Base-by-base conservation (phyloP, 148 eudicot genomes). In the Rhododendron williamsianum region DNA sequence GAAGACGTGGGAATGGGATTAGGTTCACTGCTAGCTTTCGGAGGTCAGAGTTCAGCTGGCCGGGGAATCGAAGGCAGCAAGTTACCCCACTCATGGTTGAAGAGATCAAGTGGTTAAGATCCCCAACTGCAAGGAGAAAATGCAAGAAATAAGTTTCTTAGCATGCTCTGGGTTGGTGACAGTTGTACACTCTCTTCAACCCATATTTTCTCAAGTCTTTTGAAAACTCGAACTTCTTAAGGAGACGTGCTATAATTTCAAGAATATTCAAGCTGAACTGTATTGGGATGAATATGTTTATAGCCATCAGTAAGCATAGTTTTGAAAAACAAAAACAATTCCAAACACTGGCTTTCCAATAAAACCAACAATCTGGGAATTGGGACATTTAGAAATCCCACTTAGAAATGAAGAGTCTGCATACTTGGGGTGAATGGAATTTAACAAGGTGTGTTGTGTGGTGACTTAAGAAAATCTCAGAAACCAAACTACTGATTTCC, bases 1-100 rank as follows among this genome's bases (percentile, higher is more conserved):
- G 98, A 46, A 95, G 98, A 46, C 98, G 92, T 0, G 96, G 98
- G 93, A 95, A 95, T 1, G 98, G 98, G 82, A 93, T 93, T n/a
- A 95, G 88, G 81, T 95, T 95, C 41, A 95, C 98, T 0, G 98
- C 98, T 0, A 94, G 92, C 87, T 94, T 94, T 69, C 96, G 84
- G 19, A 94, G 88, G 80, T 94, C 98, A 0, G 76, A 71, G 76
- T 71, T 71, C 41, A 71, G 76, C 76, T 71, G 76, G 41, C 76
- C 76, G 3, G 76, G 76, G 76, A 71, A 71, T 13, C 41, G 41
- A 15, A 71, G 76, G 41, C 76, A 71, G 76, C 76, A 71, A 71
- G 76, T 71, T 71, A 71, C 76, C 18, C 76, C 76, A 30, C 76
- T 71, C 76, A 71, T 71, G 76, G 76, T 94, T 58, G 92, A 93